A percentile compares a stretch with the other conserved stretches of the same genome.
phyloP scores from a whole-genome alignment of 2,329 filamentous ascomycete species.

The Diaporthe ampelina region DNA sequence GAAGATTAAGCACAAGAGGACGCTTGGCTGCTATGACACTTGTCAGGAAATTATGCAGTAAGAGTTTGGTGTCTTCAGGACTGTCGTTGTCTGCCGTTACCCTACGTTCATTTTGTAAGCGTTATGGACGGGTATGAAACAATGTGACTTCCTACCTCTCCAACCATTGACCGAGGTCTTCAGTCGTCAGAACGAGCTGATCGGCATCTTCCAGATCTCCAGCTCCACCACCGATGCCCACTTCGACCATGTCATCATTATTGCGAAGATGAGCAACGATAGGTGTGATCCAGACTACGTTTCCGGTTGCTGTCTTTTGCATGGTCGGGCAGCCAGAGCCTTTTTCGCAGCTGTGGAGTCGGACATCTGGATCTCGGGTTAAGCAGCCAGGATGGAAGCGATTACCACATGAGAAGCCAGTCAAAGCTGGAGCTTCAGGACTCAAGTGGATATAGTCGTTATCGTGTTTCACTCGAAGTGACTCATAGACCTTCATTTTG shows the following conservation, averaged over 20 bases:
- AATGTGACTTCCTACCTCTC: constrained; percentile 13
- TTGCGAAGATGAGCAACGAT: constrained; percentile 76
- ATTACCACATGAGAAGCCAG: constrained; percentile 83
- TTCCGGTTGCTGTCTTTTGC: constrained; percentile 53
- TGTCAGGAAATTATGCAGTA: constrained; percentile 20
- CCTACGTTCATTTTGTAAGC: background rate
- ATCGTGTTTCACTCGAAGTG: constrained; percentile 65
- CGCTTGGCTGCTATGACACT: constrained; percentile 14
- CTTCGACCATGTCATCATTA: constrained; percentile 77
- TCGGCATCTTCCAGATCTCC: constrained; percentile 79
- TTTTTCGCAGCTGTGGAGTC: constrained; percentile 89
- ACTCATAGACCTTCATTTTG: constrained; percentile 79
- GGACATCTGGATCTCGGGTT: constrained; percentile 71
- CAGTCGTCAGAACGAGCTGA: constrained; percentile 70
- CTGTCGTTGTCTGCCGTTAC: constrained; percentile 9
- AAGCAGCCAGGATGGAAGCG: constrained; percentile 77
- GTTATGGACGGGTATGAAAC: no score
- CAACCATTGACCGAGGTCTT: constrained; percentile 65
- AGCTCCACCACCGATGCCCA: constrained; percentile 83
- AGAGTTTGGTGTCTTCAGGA: constrained; percentile 43
- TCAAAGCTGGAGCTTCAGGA: constrained; percentile 76
- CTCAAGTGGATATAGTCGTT: constrained; percentile 59
- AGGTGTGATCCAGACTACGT: constrained; percentile 81
- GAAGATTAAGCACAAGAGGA: constrained; percentile 19
- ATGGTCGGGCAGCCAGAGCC: constrained; percentile 71